phyloP scores from a whole-genome alignment of 1,139 yeast species.

The Entelexis paramagnoliae region DNA sequence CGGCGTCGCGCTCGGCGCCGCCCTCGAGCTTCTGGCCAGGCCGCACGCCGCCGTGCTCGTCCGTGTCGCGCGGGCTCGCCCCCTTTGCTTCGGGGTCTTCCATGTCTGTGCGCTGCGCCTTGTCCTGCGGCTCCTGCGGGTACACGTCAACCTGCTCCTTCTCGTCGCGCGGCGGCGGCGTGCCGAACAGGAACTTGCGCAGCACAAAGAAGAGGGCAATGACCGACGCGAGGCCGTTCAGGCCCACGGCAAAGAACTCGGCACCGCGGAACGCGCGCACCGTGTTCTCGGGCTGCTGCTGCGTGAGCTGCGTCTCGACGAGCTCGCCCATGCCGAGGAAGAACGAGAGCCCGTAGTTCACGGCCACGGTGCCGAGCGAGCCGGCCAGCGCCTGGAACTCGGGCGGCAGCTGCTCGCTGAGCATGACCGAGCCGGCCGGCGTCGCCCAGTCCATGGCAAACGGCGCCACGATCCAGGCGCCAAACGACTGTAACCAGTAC shows the following conservation, averaged over 20 bases:
- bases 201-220: slow-evolving; percentile 3
- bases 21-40: too few species aligned
- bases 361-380: slow-evolving; percentile 49
- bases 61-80: background rate
- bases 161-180: background rate
- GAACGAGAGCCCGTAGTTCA: slow-evolving; percentile 52
- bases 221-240: slow-evolving; percentile 36
- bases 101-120: background rate
- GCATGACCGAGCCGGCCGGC: slow-evolving; percentile 49
- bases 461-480: slow-evolving; percentile 39
- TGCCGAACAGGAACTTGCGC: background rate
- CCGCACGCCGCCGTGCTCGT: background rate
- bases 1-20: too few species aligned
- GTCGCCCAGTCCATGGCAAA: slow-evolving; percentile 58
- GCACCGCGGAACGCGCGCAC: slow-evolving; percentile 39
- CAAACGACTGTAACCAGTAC: slow-evolving; percentile 47
- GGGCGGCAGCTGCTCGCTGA: slow-evolving; percentile 42
- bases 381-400: slow-evolving; percentile 58
- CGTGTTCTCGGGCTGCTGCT: slow-evolving; percentile 26
- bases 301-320: slow-evolving; percentile 30
- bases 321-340: slow-evolving; percentile 59
- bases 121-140: background rate
- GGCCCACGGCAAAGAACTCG: slow-evolving; percentile 43
- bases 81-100: background rate
- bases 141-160: background rate